These are phyloP conservation scores for Odonthalia washingtoniensis DNA, from an alignment of 31 red algal species.

Conservation along the genomic window DNA sequence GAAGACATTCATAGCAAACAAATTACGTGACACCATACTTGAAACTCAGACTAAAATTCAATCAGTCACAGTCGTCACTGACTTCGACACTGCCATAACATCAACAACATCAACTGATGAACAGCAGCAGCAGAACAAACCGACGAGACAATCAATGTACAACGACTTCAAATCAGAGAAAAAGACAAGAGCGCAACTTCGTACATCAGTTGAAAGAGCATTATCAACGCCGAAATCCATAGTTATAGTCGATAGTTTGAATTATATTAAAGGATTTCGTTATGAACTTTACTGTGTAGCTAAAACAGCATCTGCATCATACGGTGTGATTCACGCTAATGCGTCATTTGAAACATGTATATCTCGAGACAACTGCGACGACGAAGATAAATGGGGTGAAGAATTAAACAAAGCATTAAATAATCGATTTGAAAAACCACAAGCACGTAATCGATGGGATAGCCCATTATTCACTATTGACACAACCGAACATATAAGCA, in stretches of 20 bases:
- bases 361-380: constrained; percentile 21
- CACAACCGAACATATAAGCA: no score
- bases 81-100: no score
- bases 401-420: constrained; percentile 30
- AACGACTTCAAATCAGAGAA: constrained; percentile 52
- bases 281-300: constrained; percentile 90
- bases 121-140: not conserved
- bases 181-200: constrained; percentile 60
- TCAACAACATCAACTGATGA: not conserved
- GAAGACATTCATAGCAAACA: constrained; percentile 47
- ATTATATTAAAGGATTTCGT: constrained; percentile 90
- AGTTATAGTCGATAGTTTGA: constrained; percentile 73
- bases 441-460: constrained; percentile 50
- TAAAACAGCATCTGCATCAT: constrained; percentile 58
- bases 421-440: constrained; percentile 57
- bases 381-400: constrained; percentile 52
- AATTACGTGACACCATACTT: no score
- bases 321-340: constrained; percentile 56
- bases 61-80: no score
- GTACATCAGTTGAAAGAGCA: constrained; percentile 51
- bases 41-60: no score
- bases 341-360: constrained; percentile 17
- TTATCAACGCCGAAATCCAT: constrained; percentile 32
- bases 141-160: constrained; percentile 49
- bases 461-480: constrained; percentile 45